Evolutionary conservation across 1,139 yeast genomes (phyloP), one percentile per base, ranked within the genome.

Genomic region (Pneumocystis wakefieldiae): DNA sequence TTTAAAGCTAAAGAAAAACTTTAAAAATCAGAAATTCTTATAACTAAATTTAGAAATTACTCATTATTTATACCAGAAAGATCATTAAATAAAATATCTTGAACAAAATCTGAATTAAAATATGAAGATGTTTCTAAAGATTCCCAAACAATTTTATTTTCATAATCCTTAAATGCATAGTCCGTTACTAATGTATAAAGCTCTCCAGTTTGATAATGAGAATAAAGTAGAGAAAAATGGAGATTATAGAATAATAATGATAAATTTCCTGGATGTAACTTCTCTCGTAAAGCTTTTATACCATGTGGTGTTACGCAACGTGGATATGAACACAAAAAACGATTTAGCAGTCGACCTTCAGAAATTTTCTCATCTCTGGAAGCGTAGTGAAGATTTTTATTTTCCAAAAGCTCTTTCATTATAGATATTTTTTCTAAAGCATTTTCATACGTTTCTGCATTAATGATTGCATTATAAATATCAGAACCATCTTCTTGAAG

Each of bases 221-320:
- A 86, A 71, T 80, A 80, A 15, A 89, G 73, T 0, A 96, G 86
- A 65, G 82, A 81, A 73, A 87, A 90, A 73, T 89, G 96, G 73
- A 89, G 88, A 73, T 90, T 90, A 69, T 96, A 78, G 76, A 90
- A 90, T 65, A 90, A 80, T 0, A 90, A 82, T 1, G 83, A 79
- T 66, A 86, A 78, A 41, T 83, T 74, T 29, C 79, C 78, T 15
- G 77, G 74, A 61, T 77, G 72, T 61, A 87, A 72, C 17, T 78
- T 70, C 2, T 74, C 73, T 29, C 73, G 68, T 61, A 83, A 68
- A 57, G 72, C 73, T 2, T 71, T 66, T 28, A 88, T 71, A 0
- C 97, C 97, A 62, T 76, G 74, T 1, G 75, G 75, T 0, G 96
- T 87, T 69, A 89, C 75, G 71, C 55, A 48, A 24, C 28, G 19